Base-by-base conservation (phyloP, 371 early-diverging fungal species). In the Mortierella sp. region DNA sequence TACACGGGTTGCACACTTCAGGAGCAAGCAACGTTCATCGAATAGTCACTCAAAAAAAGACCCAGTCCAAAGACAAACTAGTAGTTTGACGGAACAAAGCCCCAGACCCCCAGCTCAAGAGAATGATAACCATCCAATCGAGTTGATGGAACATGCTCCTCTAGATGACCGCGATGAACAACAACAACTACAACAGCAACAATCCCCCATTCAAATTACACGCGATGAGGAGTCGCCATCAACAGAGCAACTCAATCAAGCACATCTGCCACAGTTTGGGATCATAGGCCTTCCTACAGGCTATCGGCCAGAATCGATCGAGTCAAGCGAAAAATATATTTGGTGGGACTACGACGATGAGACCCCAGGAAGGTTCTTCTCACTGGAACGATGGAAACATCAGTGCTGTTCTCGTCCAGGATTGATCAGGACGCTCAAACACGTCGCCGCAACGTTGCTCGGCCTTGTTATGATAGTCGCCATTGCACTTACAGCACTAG, bases 381-480 rank as follows among this genome's bases (percentile, higher is more conserved):
- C 61, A 4, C 39, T 39, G 15, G 47, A 23, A 3, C 26, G 56
- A n/a, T 72, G 66, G 66, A 34, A 30, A n/a, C 28, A 56, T 15
- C 41, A 51, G 9, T 31, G 55, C 14, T 61, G 65, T 23, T 41
- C 72, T 0, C 24, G 62, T 12, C 31, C 55, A 6, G 72, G 66
- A 1, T 17, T 56, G 46, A 12, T 48, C 47, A 53, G 39, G 17
- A 19, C 52, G 9, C 31, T 51, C 37, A 65, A 66, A 12, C 39
- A 56, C n/a, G 7, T 57, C 14, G n/a, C 43, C 1, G 49, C 72
- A 2, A 62, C 62, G 0, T 26, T 48, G 0, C 37, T 72, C 21
- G 72, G 72, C 2, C 23, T 61, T 6, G 6, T 72, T 9, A 65
- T 62, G 32, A 72, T 72, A 14, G 26, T 66, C 24, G 72, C 72